Base-by-base conservation (phyloP, 2,329 filamentous ascomycete species). In the Paradendryphiella salina region DNA sequence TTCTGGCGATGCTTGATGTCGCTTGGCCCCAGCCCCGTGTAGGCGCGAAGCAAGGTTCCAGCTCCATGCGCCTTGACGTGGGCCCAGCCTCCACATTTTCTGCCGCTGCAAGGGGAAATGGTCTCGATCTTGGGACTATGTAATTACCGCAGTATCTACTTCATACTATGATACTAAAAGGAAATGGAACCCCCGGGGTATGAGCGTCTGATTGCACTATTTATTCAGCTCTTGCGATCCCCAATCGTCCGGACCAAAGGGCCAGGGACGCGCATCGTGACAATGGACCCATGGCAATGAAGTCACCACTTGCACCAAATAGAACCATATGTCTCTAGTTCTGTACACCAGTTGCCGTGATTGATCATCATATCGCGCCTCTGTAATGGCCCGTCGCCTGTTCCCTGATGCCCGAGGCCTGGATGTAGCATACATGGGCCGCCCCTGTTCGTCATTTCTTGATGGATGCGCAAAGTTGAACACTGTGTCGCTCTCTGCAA, bases 1-100 rank as follows among this genome's bases (percentile, higher is more conserved):
- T 36, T 53, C 49, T 59, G 50, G 51, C 50, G 59, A 58, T 59
- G 63, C 63, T 65, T 65, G 59, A 61, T 26, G 43, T 50, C 55
- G 53, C 61, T 66, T 64, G 56, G 60, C 61, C 53, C 29, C 36
- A 18, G 18, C 10, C n/a, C 18, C 15, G 33, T 23, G 26, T 18
- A 44, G 46, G 35, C 21, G 13, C 36, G 31, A 31, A 34, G 39
- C 56, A 54, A 39, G 56, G 54, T 56, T 61, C 56, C 55, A 51
- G 42, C 46, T 41, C 44, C 45, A 43, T 48, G 59, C 54, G 48
- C 42, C 15, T 48, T 63, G 62, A 65, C 60, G 60, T 64, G 36
- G 32, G 51, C 51, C 46, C 31, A 50, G 42, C 41, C 42, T 50
- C 46, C 44, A 37, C 38, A 34, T 44, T 32, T 38, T 10, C 23